A percentile compares a stretch with the other conserved stretches of the same genome.
Conservation (phyloP, 2,329 filamentous ascomycete species). For the Rhexocercosporidium sp. region DNA sequence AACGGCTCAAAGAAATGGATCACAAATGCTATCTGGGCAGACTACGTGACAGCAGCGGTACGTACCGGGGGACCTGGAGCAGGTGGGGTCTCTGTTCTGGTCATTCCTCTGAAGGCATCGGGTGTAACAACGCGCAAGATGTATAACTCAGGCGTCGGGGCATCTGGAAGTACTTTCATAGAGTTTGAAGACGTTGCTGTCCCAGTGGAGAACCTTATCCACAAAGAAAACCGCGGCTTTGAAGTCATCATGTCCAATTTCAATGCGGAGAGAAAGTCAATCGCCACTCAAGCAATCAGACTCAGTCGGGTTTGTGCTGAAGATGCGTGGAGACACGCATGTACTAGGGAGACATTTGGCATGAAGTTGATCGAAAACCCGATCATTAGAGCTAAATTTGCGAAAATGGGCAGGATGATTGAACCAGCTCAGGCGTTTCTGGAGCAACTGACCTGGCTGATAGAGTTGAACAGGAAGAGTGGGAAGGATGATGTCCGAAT, state of each 20-base stretch:
- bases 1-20: constrained; percentile 74
- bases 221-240: constrained; percentile 60
- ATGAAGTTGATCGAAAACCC: constrained; percentile 61
- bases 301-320: constrained; percentile 61
- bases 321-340: constrained; percentile 57
- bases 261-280: constrained; percentile 63
- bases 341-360: constrained; percentile 61
- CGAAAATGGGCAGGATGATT: constrained; percentile 63
- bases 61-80: constrained; percentile 60
- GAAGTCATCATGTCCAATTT: constrained; percentile 64
- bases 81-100: constrained; percentile 60
- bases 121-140: constrained; percentile 62
- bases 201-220: constrained; percentile 57
- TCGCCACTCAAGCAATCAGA: constrained; percentile 61
- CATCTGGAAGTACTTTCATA: constrained; percentile 61
- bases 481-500: constrained; percentile 47
- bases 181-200: constrained; percentile 61
- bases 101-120: constrained; percentile 56
- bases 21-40: constrained; percentile 64
- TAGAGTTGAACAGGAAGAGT: constrained; percentile 34
- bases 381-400: constrained; percentile 63
- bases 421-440: constrained; percentile 66
- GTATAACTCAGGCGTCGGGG: constrained; percentile 69
- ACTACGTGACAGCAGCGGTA: constrained; percentile 67
- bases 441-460: constrained; percentile 59